These are phyloP conservation scores for Silene noctiflora DNA, from an alignment of 179 eudicot species.

Conservation along the genomic window DNA sequence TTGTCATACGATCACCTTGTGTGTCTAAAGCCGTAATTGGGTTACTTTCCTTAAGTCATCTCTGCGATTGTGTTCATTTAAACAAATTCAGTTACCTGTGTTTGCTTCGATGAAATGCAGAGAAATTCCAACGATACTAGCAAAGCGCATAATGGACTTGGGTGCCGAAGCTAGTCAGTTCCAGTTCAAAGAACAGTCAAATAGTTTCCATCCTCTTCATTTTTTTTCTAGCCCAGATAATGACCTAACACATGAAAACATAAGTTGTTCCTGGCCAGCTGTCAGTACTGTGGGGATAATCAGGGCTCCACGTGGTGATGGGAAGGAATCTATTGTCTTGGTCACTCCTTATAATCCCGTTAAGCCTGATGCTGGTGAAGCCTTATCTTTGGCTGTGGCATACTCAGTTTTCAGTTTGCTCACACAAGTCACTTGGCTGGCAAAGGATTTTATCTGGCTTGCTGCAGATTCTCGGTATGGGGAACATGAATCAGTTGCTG, in stretches of 20 bases:
- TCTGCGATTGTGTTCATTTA: not conserved
- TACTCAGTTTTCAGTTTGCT: slow-evolving; percentile 77
- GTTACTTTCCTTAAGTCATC: not conserved
- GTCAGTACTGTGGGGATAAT: slow-evolving; percentile 77
- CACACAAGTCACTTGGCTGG: slow-evolving; percentile 78
- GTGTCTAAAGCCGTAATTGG: not conserved
- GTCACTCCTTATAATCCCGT: slow-evolving; percentile 86
- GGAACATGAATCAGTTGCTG: slow-evolving; percentile 73
- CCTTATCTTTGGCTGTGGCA: slow-evolving; percentile 70
- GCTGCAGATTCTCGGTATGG: slow-evolving; percentile 93
- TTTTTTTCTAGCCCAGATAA: slow-evolving; percentile 65
- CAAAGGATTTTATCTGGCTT: slow-evolving; percentile 96
- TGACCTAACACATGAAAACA: slow-evolving; percentile 47
- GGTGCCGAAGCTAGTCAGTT: slow-evolving; percentile 89
- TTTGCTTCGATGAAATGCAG: slow-evolving; percentile 38
- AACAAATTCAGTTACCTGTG: not conserved
- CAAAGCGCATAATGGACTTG: slow-evolving; percentile 50
- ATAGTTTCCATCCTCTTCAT: slow-evolving; percentile 70
- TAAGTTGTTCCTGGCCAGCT: slow-evolving; percentile 50
- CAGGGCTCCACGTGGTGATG: slow-evolving; percentile 98
- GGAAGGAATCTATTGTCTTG: slow-evolving; percentile 89
- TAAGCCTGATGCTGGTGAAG: slow-evolving; percentile 51
- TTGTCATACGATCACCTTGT: not conserved
- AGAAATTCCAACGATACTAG: slow-evolving; percentile 56
- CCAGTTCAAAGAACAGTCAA: slow-evolving; percentile 49